These are phyloP conservation scores for Floccularia luteovirens DNA, from an alignment of 768 basidiomycete species.

Conservation along the genomic window DNA sequence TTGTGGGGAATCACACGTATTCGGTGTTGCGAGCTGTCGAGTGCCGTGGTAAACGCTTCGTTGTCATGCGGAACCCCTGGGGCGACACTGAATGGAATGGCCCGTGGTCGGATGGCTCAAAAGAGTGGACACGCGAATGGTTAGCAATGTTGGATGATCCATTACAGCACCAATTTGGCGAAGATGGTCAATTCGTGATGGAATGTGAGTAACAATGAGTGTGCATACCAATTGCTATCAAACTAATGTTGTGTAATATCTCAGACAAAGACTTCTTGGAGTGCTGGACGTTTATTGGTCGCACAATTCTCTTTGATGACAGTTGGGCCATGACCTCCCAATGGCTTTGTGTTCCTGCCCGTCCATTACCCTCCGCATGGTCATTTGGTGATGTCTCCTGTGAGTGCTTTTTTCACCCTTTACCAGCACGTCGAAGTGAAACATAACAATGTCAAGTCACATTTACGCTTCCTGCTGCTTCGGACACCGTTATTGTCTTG, in stretches of 20 bases:
- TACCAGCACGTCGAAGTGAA: neutral
- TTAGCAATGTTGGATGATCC: slow-evolving; percentile 24
- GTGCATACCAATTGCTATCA: neutral
- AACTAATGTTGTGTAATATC: neutral
- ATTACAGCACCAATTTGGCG: slow-evolving; percentile 36
- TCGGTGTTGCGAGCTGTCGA: slow-evolving; percentile 37
- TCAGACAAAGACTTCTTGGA: slow-evolving; percentile 33
- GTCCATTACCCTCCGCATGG: slow-evolving; percentile 41
- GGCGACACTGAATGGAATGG: slow-evolving; percentile 42
- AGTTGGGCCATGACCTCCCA: slow-evolving; percentile 40
- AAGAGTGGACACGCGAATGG: slow-evolving; percentile 45
- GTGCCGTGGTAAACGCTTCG: slow-evolving; percentile 36
- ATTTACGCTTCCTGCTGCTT: slow-evolving; percentile 29
- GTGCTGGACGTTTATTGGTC: slow-evolving; percentile 34
- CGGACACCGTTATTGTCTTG: slow-evolving; percentile 41
- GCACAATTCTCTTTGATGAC: slow-evolving; percentile 38
- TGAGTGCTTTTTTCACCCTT: slow-evolving; percentile 15
- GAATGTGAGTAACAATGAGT: slow-evolving; percentile 36
- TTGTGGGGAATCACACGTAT: slow-evolving; percentile 37
- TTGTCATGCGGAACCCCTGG: slow-evolving; percentile 45
- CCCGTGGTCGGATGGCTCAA: slow-evolving; percentile 39
- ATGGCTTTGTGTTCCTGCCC: slow-evolving; percentile 37
- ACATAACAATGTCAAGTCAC: slow-evolving; percentile 24
- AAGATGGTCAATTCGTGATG: slow-evolving; percentile 45
- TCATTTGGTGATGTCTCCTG: slow-evolving; percentile 48